A percentile compares a stretch with the other conserved stretches of the same genome.
These are phyloP conservation scores for Fraxinus dipetala DNA, from an alignment of 305 asterid species.

Conservation along the genomic window DNA sequence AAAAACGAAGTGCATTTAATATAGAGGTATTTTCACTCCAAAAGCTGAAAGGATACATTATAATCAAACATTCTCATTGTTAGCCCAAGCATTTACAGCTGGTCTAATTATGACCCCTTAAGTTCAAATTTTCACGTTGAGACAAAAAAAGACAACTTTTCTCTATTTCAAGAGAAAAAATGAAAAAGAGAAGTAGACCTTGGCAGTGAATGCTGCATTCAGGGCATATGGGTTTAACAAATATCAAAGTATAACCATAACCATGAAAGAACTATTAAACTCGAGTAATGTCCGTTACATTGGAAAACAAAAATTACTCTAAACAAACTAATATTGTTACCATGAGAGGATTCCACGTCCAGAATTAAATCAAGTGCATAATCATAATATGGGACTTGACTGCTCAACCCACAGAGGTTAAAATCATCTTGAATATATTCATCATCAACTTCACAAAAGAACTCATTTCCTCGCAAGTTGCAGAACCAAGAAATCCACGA, in stretches of 20 bases:
- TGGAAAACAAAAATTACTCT: background rate
- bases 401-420: conserved; percentile 89
- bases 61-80: background rate
- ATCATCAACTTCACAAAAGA: conserved; percentile 95
- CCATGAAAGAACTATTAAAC: conserved; percentile 5
- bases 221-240: background rate
- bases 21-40: background rate
- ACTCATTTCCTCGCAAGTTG: conserved; percentile 93
- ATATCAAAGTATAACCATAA: background rate
- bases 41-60: background rate
- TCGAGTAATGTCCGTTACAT: background rate
- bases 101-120: conserved; percentile 11
- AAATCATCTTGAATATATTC: conserved; percentile 96
- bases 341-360: conserved; percentile 95
- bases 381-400: conserved; percentile 94
- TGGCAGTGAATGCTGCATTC: background rate
- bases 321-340: conserved; percentile 36
- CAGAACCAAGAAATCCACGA: conserved; percentile 99
- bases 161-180: background rate
- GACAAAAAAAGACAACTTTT: background rate
- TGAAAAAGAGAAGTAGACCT: background rate
- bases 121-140: conserved; percentile 8
- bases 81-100: background rate
- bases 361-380: conserved; percentile 91
- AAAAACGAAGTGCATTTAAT: background rate